Base-by-base conservation (phyloP, 495 filamentous ascomycete species). In the Parathielavia hyrcaniae region DNA sequence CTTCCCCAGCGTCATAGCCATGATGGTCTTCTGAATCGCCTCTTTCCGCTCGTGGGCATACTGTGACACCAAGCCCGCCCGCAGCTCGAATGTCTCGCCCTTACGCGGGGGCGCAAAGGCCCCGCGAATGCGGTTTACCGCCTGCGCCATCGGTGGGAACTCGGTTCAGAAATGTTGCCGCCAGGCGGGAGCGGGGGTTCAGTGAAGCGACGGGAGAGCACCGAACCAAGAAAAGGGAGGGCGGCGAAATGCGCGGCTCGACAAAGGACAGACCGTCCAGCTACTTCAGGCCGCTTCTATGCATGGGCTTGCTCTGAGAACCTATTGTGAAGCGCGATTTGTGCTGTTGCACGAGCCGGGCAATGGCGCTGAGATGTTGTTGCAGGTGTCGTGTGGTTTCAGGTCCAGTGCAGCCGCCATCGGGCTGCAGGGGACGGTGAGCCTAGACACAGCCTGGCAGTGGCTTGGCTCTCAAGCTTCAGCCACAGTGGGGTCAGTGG, bases 11-110 rank as follows among this genome's bases (percentile, higher is more conserved):
- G 93, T 99, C 93, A 99, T 99, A 65, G 93, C 87, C 89, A 96
- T 96, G 73, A 99, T 99, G 39, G 93, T 99, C 77, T 95, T 97
- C 72, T 97, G 91, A 64, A 99, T 99, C 19, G 95, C 86, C 75
- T 99, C 93, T 71, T 99, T 99, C 62, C 92, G 83, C 80, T 99
- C 93, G 73, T 95, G 96, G 57, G 95, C 93, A 86, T 97, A 99
- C 75, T 99, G 93, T 55, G 93, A 99, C 75, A 97, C 95, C 68
- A 99, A 79, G 55, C 93, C 93, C 61, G 92, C 90, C 72, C 95
- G 86, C 75, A 99, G 79, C 81, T 99, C 93, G 69, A 96, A 97
- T 6, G 95, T 97, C 77, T 99, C 93, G 72, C 93, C 93, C 78
- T 99, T 99, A 69, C 86, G 83, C 59, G 93, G 93, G 66, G 72